phyloP scores from a whole-genome alignment of 805 yeast genomes.

The Lipomyces kockii region DNA sequence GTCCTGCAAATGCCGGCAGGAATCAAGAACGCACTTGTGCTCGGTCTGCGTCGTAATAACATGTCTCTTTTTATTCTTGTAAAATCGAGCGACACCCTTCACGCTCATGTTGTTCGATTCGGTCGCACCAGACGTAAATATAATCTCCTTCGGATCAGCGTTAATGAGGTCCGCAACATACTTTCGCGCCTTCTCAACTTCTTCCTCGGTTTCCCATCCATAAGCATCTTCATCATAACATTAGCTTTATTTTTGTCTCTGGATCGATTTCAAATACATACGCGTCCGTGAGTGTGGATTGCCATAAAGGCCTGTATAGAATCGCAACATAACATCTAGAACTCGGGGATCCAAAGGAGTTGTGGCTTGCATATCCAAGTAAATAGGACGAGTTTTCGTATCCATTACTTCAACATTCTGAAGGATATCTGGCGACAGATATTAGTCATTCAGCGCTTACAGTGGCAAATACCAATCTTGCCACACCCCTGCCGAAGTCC shows the following conservation, averaged over 20 bases:
- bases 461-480: not conserved
- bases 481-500: not conserved
- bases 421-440: slow-evolving; percentile 18
- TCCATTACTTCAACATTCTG: slow-evolving; percentile 33
- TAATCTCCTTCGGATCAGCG: slow-evolving; percentile 96
- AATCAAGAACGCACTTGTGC: slow-evolving; percentile 98
- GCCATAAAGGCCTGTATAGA: slow-evolving; percentile 91
- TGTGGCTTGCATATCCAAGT: slow-evolving; percentile 97
- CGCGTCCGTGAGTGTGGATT: slow-evolving; percentile 97
- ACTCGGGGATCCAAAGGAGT: slow-evolving; percentile 98
- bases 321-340: slow-evolving; percentile 81
- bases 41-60: slow-evolving; percentile 96
- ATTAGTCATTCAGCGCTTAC: no score
- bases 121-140: slow-evolving; percentile 97
- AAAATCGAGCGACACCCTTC: slow-evolving; percentile 95
- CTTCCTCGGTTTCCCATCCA: slow-evolving; percentile 98
- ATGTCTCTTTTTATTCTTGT: slow-evolving; percentile 86
- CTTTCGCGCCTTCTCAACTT: slow-evolving; percentile 83
- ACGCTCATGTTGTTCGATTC: slow-evolving; percentile 94
- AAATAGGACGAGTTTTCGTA: slow-evolving; percentile 70
- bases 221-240: slow-evolving; percentile 57
- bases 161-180: slow-evolving; percentile 81
- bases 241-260: not conserved
- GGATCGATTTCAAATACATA: slow-evolving; percentile 4
- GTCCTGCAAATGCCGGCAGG: slow-evolving; percentile 91